Evolutionary conservation across 805 yeast genomes (phyloP), one percentile per base, ranked within the genome.

Genomic region (Gaillardinia entomophila): DNA sequence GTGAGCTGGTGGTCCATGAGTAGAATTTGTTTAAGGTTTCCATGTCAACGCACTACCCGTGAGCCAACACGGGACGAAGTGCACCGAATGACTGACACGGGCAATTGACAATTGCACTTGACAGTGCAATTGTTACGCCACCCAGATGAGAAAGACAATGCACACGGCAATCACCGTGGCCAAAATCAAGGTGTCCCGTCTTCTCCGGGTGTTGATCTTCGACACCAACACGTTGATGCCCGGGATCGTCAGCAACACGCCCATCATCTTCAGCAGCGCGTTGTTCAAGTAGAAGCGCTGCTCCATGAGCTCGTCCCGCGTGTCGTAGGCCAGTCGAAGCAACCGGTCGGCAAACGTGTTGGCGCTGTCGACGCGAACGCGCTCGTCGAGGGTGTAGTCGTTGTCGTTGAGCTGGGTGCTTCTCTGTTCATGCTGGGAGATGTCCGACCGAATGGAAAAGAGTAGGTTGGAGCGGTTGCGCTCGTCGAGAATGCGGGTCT

Each of bases 131-230:
- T n/a, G 10, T 19, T 19, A 19, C 10, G 22, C 22, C 8, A 19
- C 10, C 22, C 22, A 77, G 46, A 78, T 78, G 32, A 89, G 55
- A 10, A 85, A 54, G 28, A 90, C 48, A 17, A 89, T 77, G 62
- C 97, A 85, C 19, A 73, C 36, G 2, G 86, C 70, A 19, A 89
- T 79, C 32, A 92, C 71, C 3, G 70, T 45, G 1, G 95, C 90
- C 50, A 90, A 59, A n/a, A 90, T 82, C 18, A 90, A 53, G 15
- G 94, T 80, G 55, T 92, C 95, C 36, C 96, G 76, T 62, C 80
- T 84, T 57, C 89, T 81, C 49, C 97, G 72, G 3, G 95, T 81
- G 55, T 88, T 88, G 43, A 90, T 89, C 56, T 81, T 82, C 7
- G 80, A 64, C 19, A 90, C 75, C 34, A 90, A 54, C 6, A 75